A percentile compares a stretch with the other conserved stretches of the same genome.
These are phyloP conservation scores for Penicillium sp. DNA, from an alignment of 2,329 filamentous ascomycete genomes.

Conservation along the genomic window DNA sequence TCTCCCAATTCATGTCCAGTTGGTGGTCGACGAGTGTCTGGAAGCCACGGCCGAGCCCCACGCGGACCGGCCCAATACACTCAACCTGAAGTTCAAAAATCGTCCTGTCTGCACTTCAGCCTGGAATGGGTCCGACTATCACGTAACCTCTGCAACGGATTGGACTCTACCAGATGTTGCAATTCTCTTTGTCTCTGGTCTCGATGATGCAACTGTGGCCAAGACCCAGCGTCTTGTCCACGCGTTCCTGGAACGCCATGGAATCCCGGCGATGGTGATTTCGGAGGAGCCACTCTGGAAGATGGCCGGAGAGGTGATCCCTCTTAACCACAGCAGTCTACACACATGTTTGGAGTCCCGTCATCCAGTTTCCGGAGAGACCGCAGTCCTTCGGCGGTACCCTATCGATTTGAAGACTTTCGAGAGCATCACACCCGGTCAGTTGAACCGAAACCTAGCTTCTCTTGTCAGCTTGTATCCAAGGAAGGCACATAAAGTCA, in stretches of 20 bases:
- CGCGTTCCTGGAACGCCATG: slow-evolving; percentile 43
- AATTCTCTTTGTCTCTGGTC: slow-evolving; percentile 43
- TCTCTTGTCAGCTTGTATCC: slow-evolving; percentile 38
- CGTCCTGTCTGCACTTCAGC: slow-evolving; percentile 37
- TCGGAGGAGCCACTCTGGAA: slow-evolving; percentile 45
- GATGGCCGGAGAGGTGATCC: slow-evolving; percentile 32
- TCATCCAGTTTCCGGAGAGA: slow-evolving; percentile 33
- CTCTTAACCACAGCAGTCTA: slow-evolving; percentile 41
- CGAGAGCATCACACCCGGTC: slow-evolving; percentile 45
- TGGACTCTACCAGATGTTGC: slow-evolving; percentile 48
- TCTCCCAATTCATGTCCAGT: slow-evolving; percentile 47
- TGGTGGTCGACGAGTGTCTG: slow-evolving; percentile 49
- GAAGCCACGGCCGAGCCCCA: slow-evolving; percentile 30
- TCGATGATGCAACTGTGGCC: slow-evolving; percentile 28
- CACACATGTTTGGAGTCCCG: slow-evolving; percentile 46
- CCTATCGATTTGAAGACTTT: slow-evolving; percentile 50
- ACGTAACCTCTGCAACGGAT: slow-evolving; percentile 37
- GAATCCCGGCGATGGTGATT: slow-evolving; percentile 45
- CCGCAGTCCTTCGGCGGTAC: slow-evolving; percentile 35
- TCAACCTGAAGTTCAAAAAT: slow-evolving; percentile 41
- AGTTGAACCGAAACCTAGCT: slow-evolving; percentile 48
- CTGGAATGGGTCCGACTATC: slow-evolving; percentile 38
- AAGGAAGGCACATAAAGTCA: slow-evolving; percentile 23
- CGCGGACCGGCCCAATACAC: slow-evolving; percentile 28
- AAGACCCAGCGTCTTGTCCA: slow-evolving; percentile 36